Conservation (phyloP, 2,329 filamentous ascomycete genomes). For the Tolypocladium tundrense region DNA sequence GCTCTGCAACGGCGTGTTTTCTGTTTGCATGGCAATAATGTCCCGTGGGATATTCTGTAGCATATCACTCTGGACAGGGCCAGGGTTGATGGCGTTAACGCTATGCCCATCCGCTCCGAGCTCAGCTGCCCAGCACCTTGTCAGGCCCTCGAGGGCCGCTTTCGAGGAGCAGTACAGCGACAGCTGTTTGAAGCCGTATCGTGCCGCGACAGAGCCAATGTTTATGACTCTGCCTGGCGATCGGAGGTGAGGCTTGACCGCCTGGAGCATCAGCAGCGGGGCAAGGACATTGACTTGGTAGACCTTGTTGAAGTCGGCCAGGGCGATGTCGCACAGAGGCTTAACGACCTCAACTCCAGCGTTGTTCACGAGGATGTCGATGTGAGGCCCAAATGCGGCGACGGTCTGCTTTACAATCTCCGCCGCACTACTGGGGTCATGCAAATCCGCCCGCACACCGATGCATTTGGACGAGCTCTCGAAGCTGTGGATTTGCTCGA, state of each 20-base stretch:
- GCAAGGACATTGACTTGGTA: conserved; percentile 49
- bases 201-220: conserved; percentile 42
- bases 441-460: not conserved
- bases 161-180: conserved; percentile 47
- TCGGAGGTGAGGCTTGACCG: conserved; percentile 28
- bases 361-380: conserved; percentile 25
- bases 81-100: conserved; percentile 50
- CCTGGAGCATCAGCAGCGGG: conserved; percentile 36
- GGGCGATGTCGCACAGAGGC: not conserved
- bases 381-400: not conserved
- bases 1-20: conserved; percentile 38
- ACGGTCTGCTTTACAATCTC: not conserved
- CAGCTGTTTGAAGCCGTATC: conserved; percentile 32
- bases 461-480: not conserved
- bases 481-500: not conserved
- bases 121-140: conserved; percentile 48
- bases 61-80: conserved; percentile 49
- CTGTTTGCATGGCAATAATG: conserved; percentile 37
- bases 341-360: conserved; percentile 5
- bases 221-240: conserved; percentile 41
- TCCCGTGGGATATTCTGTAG: conserved; percentile 39
- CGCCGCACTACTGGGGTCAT: not conserved
- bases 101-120: conserved; percentile 46
- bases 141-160: conserved; percentile 49
- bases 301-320: conserved; percentile 17